Evolutionary conservation across 1,284 basidiomycete genomes (phyloP), one percentile per base, ranked within the genome.

Genomic region (Microbotryum violaceum): DNA sequence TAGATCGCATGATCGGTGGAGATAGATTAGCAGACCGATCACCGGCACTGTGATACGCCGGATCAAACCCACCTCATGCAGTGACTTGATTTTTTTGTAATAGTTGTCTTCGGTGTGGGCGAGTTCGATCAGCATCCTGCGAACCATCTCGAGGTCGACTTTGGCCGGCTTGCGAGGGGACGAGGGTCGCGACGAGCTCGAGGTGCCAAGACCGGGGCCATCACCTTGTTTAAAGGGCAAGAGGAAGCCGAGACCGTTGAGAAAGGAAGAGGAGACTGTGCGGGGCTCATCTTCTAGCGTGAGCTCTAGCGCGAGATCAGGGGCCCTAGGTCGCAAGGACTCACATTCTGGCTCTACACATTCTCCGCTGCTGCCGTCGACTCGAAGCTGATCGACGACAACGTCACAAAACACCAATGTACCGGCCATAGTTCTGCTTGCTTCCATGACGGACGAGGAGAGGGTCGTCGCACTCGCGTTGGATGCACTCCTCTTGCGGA

Each of bases 361-460:
- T 2, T 23, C 8, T 1, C 61, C 58, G 4, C 29, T 9, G 2
- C 48, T 6, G 2, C 45, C 44, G 20, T 55, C 49, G 9, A 56
- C 14, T 42, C 61, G 58, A 1, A 61, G 21, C 6, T 61, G 56
- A 23, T 62, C 57, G 4, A 67, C 23, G 8, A 67, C 63, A 44
- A 67, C 54, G 44, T 67, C 66, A 49, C 66, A 67, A 18, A 67
- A 62, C 33, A 67, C 66, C 6, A 51, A 42, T 18, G 12, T 14
- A 42, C 37, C 12, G 2, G 37, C 37, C 10, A 42, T 42, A 12
- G 37, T 18, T 42, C 37, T 42, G 14, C 14, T 42, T 18, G 37
- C 37, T 4, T 42, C 37, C 23, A 23, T 29, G 27, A 10, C 7
- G 51, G 31, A n/a, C 12, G 27, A 12, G n/a, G 25, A n/a, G 51